Conservation (phyloP, 768 basidiomycete genomes). For the Lactifluus echinatus region DNA sequence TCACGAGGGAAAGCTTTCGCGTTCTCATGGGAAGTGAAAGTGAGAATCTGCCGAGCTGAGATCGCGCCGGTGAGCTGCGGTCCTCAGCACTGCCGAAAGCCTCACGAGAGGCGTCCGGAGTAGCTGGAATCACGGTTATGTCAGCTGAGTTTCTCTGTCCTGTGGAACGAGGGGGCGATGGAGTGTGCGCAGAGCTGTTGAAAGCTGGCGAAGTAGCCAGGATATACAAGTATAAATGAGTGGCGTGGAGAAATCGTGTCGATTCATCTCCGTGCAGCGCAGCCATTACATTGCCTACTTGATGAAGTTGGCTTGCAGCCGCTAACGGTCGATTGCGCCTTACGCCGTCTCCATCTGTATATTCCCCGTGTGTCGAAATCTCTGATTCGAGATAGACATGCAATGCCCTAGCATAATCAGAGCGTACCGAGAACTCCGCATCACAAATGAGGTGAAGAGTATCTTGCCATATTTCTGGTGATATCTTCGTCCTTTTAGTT, state of each 20-base stretch:
- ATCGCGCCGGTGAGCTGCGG: conserved; percentile 27
- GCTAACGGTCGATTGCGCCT: conserved; percentile 38
- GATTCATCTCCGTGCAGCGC: conserved; percentile 52
- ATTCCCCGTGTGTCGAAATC: conserved; percentile 55
- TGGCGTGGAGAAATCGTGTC: conserved; percentile 67
- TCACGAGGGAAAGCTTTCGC: conserved; percentile 48
- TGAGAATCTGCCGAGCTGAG: conserved; percentile 39
- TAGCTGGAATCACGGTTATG: conserved; percentile 17
- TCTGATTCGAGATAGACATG: conserved; percentile 70
- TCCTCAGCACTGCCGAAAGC: conserved; percentile 27
- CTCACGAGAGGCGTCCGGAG: conserved; percentile 26
- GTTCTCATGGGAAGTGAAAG: conserved; percentile 40
- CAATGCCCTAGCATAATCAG: conserved; percentile 68
- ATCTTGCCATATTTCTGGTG: conserved; percentile 87
- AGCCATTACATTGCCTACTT: conserved; percentile 37
- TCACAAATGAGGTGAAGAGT: conserved; percentile 82
- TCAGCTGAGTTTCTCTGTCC: conserved; percentile 15
- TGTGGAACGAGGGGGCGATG: conserved; percentile 32
- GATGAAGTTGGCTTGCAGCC: conserved; percentile 42
- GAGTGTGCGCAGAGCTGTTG: conserved; percentile 31
- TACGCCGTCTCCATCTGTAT: conserved; percentile 36
- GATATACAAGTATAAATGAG: conserved; percentile 74
- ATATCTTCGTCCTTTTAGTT: conserved; percentile 56
- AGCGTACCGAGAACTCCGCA: conserved; percentile 62
- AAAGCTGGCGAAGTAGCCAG: conserved; percentile 65